Conservation (phyloP, 2,329 filamentous ascomycete species). For the Claviceps sp. region DNA sequence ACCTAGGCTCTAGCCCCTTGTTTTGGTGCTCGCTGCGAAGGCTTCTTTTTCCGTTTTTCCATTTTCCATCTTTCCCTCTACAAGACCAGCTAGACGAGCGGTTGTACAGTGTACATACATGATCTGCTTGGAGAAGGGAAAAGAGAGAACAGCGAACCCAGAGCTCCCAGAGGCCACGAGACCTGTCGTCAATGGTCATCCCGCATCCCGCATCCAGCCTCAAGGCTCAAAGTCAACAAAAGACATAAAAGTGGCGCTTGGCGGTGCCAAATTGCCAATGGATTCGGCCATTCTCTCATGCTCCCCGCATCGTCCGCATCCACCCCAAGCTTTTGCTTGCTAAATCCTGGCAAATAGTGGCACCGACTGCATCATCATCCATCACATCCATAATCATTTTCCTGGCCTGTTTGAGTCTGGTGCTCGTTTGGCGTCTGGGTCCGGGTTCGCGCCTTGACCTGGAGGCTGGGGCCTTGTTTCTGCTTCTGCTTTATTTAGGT, state of each 20-base stretch:
- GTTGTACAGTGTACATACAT: no score
- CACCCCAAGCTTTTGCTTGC: slow-evolving; percentile 3
- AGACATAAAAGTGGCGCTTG: slow-evolving; percentile 4
- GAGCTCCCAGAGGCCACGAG: no score
- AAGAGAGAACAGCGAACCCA: no score
- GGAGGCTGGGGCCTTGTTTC: neutral
- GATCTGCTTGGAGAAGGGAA: no score
- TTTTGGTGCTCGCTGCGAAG: no score
- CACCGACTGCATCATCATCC: slow-evolving; percentile 6
- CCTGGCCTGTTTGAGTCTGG: neutral
- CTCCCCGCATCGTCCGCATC: slow-evolving; percentile 6
- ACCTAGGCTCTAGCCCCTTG: neutral
- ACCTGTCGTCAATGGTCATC: no score
- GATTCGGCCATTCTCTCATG: slow-evolving; percentile 4
- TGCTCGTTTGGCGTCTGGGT: neutral
- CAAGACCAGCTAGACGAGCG: no score
- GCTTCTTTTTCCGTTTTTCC: no score
- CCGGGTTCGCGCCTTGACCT: neutral
- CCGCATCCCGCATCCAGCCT: neutral
- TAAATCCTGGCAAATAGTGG: slow-evolving; percentile 6
- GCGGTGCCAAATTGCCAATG: slow-evolving; percentile 3
- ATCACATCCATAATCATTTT: neutral
- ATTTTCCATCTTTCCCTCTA: no score
- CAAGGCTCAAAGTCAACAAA: neutral
- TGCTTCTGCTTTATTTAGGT: slow-evolving; percentile 21